Evolutionary conservation across 2,329 filamentous ascomycete genomes (phyloP), one percentile per base, ranked within the genome.

Genomic region (Hymenoscyphus fraxineus): DNA sequence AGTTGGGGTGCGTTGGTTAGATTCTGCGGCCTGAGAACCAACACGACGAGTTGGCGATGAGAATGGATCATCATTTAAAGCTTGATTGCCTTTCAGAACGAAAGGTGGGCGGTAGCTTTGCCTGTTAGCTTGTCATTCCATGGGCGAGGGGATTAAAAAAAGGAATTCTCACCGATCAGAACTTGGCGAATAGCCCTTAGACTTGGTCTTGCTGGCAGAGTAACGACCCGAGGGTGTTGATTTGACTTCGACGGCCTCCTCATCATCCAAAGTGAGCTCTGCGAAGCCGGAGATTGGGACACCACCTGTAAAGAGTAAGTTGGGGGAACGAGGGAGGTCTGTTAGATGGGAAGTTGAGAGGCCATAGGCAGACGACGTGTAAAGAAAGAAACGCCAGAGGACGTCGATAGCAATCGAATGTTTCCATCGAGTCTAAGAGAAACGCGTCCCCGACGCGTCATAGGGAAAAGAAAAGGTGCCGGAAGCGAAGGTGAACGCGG

Each of bases 71-170:
- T 73, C 72, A 60, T 55, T 59, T 35, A 58, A 55, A 59, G 62
- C 60, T n/a, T 66, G 65, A 54, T 64, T 57, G 54, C 70, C 67
- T 60, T 69, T 71, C 51, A 70, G 68, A 59, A 73, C 69, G 56
- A 74, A 74, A 19, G 72, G 71, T 44, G 72, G 69, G 6, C 70
- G 70, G 58, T 73, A 73, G 35, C 72, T 73, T 27, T 54, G 47
- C 35, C 15, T 38, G 4, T 22, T 68, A 65, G 31, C 44, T 10
- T 3, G 16, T 31, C 10, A 60, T 12, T 35, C 4, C 5, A 12
- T n/a, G n/a, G 22, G 22, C 3, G 7, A 7, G 27, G 27, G 32
- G 22, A 41, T 44, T 59, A 55, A 19, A 22, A 19, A 19, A 12
- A 54, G 22, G 47, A 19, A 54, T 22, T 64, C 71, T 68, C 66